Evolutionary conservation across 192 early-diverging fungal species (phyloP).

Genomic region (Coemansia sp.): DNA sequence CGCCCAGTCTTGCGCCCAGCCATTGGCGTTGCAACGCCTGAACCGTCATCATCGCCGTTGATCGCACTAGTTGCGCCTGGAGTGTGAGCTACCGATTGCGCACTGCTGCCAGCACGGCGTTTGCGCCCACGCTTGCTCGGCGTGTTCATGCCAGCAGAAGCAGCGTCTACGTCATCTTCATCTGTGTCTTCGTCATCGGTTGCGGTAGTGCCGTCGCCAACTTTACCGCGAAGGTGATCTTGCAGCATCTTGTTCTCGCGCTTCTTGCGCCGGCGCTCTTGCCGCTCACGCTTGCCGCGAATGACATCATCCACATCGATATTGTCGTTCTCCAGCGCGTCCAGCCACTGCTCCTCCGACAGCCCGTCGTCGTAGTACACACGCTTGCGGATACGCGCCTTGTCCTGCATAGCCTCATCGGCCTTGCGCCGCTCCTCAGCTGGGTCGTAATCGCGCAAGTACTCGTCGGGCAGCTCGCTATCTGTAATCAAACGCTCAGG

Average conservation of each 20-base stretch:
- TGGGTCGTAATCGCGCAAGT: slow-evolving; percentile 64
- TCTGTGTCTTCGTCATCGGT: slow-evolving; percentile 11
- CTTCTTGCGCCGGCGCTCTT: slow-evolving; percentile 43
- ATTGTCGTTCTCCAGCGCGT: slow-evolving; percentile 68
- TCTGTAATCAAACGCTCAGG: slow-evolving; percentile 84
- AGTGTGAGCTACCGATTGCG: slow-evolving; percentile 12
- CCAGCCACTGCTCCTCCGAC: slow-evolving; percentile 92
- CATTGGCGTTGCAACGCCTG: slow-evolving; percentile 23
- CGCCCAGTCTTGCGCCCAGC: slow-evolving; percentile 15
- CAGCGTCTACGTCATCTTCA: slow-evolving; percentile 4
- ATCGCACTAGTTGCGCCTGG: slow-evolving; percentile 9
- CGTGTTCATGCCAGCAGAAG: slow-evolving; percentile 6
- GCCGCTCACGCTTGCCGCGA: slow-evolving; percentile 42
- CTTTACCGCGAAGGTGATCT: slow-evolving; percentile 23
- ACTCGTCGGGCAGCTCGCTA: slow-evolving; percentile 80
- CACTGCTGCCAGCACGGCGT: slow-evolving; percentile 14
- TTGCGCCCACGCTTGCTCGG: slow-evolving; percentile 23
- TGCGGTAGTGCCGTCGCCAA: slow-evolving; percentile 16
- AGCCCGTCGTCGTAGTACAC: slow-evolving; percentile 90
- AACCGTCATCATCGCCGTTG: slow-evolving; percentile 8
- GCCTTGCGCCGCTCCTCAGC: slow-evolving; percentile 53
- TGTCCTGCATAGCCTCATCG: slow-evolving; percentile 65
- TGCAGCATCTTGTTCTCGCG: slow-evolving; percentile 31
- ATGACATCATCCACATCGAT: slow-evolving; percentile 64
- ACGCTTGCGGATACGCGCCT: slow-evolving; percentile 69